Evolutionary conservation across 495 filamentous ascomycete species (phyloP), one percentile per base, ranked within the genome.

Genomic region (Cudoniella acicularis): DNA sequence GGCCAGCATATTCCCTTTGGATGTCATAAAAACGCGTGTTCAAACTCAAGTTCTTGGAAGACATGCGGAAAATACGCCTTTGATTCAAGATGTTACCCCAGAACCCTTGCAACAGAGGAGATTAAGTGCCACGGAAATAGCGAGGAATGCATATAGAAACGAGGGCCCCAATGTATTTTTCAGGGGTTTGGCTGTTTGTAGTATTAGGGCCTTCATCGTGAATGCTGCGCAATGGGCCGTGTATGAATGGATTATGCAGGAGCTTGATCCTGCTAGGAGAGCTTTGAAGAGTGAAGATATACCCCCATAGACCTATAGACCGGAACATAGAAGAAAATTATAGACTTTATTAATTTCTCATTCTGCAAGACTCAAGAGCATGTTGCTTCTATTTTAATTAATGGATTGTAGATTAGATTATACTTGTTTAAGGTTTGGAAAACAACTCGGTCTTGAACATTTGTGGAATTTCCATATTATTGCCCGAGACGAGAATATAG

Each of bases 11-110:
- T 96, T 94, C 62, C 92, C 92, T 16, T 67, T 96, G 40, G 92
- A 96, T 69, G 86, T 96, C 53, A 75, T 96, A 60, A 97, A 97
- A 76, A 96, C 92, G 3, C 71, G 89, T 52, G 79, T 96, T 47
- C 92, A 96, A 69, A 84, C 85, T 4, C 87, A 91, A 64, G 54
- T 63, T 27, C 20, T 59, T 10, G 22, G n/a, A 6, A 16, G 24
- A 21, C n/a, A 26, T 40, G 60, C 52, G 10, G 47, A 54, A 18
- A 53, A 4, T 23, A 17, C 46, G 6, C 66, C 75, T 48, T 62
- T 74, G 41, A 65, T 67, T 65, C 76, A 61, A 59, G 56, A 27
- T 71, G 68, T 6, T 65, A 60, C 42, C 40, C 67, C 36, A 60
- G 57, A 36, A 54, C 43, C 36, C 36, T 22, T 36, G 2, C 40